Base-by-base conservation (phyloP, 2,329 filamentous ascomycete species). In the Aspergillus quadrilineatus region DNA sequence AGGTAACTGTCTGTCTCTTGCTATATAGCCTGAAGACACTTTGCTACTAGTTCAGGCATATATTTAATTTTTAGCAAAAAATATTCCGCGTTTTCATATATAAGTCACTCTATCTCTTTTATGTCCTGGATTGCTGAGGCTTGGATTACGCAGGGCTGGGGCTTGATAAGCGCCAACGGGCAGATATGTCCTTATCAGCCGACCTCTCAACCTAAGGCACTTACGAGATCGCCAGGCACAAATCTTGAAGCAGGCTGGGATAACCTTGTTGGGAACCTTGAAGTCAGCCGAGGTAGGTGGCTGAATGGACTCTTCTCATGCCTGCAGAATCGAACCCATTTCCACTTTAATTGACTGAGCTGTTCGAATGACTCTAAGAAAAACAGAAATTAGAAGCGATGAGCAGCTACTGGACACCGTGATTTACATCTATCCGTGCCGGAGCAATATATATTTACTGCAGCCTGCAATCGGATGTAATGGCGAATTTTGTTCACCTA, bases 91-190 rank as follows among this genome's bases (percentile, higher is more conserved):
- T 6, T 14, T 34, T 8, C 15, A n/a, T 4, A 22, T 4, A 29
- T 29, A 14, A 9, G 8, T 9, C 8, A 2, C 26, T 29, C 14
- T 14, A 14, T 28, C 10, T 14, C 8, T 29, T 7, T 26, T 9
- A 15, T 29, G 28, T 7, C 9, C 30, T 45, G 43, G 12, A 6
- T 26, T 29, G n/a, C 26, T n/a, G 22, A 29, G 28, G 14, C 22
- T n/a, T 17, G 14, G 39, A 37, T 37, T n/a, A 45, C 43, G 43
- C 47, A 46, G 41, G 42, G 28, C 41, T 48, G 54, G 54, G 17
- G 54, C 42, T 26, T 56, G 48, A 56, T 56, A 52, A 51, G 43
- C 29, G 50, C 54, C 30, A 30, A 45, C 10, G 14, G 10, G n/a
- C 9, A 28, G 30, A 10, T 44, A 8, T 22, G 22, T 28, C 28